Percentiles rank a stretch among this genome's conserved stretches.
These are phyloP conservation scores for Zopfochytrium polystomum DNA, from an alignment of 371 early-diverging fungal genomes.

Conservation along the genomic window DNA sequence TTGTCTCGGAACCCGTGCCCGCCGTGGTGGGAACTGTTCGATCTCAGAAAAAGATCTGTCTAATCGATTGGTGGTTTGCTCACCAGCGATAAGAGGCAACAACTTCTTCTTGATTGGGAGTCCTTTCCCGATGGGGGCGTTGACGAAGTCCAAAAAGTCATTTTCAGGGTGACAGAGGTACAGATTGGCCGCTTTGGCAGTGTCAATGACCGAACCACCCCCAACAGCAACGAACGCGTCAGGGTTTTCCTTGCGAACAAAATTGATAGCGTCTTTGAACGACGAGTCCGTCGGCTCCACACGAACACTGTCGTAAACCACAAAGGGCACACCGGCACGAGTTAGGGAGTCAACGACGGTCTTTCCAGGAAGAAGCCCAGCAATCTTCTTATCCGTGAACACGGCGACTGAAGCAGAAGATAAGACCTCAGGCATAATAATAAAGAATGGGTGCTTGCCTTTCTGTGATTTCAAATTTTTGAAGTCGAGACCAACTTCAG, in stretches of 20 bases:
- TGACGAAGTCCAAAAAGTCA: conserved; percentile 87
- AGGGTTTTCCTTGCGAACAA: conserved; percentile 67
- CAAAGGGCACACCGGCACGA: conserved; percentile 63
- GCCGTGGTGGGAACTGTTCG: conserved; percentile 31
- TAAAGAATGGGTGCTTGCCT: conserved; percentile 31
- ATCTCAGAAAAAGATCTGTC: neutral
- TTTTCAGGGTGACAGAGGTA: conserved; percentile 78
- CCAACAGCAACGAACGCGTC: conserved; percentile 88
- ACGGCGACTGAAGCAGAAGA: conserved; percentile 55
- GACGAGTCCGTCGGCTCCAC: conserved; percentile 79
- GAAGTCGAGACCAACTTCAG: conserved; percentile 85
- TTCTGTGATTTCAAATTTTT: conserved; percentile 74
- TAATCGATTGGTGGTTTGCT: neutral
- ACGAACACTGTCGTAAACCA: conserved; percentile 73
- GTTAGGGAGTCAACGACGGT: conserved; percentile 78
- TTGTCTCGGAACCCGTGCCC: conserved; percentile 87
- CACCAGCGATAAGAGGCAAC: conserved; percentile 77
- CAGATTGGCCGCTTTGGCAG: conserved; percentile 87
- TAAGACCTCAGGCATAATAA: neutral
- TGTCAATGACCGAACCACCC: conserved; percentile 91
- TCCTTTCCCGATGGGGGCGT: conserved; percentile 90
- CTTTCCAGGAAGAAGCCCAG: conserved; percentile 71
- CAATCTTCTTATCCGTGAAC: conserved; percentile 76
- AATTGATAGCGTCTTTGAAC: conserved; percentile 77
- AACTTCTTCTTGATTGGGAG: conserved; percentile 67